phyloP scores from a whole-genome alignment of 306 rosid genomes.

The Glycyrrhiza uralensis region DNA sequence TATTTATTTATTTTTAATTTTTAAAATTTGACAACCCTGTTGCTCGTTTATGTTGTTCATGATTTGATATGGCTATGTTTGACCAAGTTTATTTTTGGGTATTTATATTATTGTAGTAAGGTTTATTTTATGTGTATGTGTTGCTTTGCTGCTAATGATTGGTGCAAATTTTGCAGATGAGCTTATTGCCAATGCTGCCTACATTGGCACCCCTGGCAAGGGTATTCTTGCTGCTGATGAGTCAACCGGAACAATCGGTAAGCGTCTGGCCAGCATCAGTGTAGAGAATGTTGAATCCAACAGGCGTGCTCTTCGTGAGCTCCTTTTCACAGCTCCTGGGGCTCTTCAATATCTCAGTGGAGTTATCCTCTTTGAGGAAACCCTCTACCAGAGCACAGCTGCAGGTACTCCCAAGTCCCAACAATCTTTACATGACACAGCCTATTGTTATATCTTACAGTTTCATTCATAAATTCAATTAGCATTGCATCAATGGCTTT shows the following conservation, averaged over 20 bases:
- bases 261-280: slow-evolving; percentile 40
- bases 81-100: not conserved
- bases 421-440: not conserved
- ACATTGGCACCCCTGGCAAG: slow-evolving; percentile 45
- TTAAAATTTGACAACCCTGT: not conserved
- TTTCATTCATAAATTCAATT: not conserved
- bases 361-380: slow-evolving; percentile 41
- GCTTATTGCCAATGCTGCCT: slow-evolving; percentile 45
- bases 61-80: not conserved
- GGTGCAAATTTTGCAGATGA: slow-evolving; percentile 20
- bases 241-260: slow-evolving; percentile 39
- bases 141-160: not conserved
- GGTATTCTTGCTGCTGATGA: slow-evolving; percentile 51
- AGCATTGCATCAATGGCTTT: not conserved
- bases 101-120: not conserved
- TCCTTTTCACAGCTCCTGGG: slow-evolving; percentile 38
- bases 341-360: slow-evolving; percentile 39
- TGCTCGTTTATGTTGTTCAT: not conserved
- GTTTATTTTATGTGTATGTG: not conserved
- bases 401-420: slow-evolving; percentile 25
- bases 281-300: slow-evolving; percentile 40
- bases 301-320: slow-evolving; percentile 42
- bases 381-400: slow-evolving; percentile 40
- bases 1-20: not conserved
- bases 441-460: not conserved